phyloP scores from a whole-genome alignment of 2,329 filamentous ascomycete genomes.

The Scedosporium apiospermum region DNA sequence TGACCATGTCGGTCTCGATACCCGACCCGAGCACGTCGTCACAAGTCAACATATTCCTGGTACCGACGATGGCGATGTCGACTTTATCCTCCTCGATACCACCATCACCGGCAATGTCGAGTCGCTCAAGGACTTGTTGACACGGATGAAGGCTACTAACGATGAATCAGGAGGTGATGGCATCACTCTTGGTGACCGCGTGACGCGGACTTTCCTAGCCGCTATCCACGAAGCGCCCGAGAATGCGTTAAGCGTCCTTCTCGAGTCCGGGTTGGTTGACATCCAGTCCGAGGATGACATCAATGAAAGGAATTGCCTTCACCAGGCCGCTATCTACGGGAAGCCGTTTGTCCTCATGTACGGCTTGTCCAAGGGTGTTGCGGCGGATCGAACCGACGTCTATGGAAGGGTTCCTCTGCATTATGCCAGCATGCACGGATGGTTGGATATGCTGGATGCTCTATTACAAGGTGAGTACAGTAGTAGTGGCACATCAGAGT shows the following conservation, averaged over 20 bases:
- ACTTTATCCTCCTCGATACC: slow-evolving; percentile 79
- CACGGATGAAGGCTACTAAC: slow-evolving; percentile 51
- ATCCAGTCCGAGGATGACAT: slow-evolving; percentile 95
- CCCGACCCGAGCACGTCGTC: slow-evolving; percentile 50
- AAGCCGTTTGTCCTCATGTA: slow-evolving; percentile 68
- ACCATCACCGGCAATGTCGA: slow-evolving; percentile 73
- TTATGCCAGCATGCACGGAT: slow-evolving; percentile 92
- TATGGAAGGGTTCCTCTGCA: slow-evolving; percentile 91
- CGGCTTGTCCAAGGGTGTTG: slow-evolving; percentile 65
- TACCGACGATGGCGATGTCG: slow-evolving; percentile 81
- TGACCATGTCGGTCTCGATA: slow-evolving; percentile 78
- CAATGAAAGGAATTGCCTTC: slow-evolving; percentile 91
- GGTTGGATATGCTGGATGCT: slow-evolving; percentile 70
- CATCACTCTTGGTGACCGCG: slow-evolving; percentile 55
- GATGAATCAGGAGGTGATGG: slow-evolving; percentile 46
- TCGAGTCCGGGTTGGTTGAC: slow-evolving; percentile 76
- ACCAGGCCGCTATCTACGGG: slow-evolving; percentile 93
- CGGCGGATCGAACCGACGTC: slow-evolving; percentile 75
- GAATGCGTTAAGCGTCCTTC: slow-evolving; percentile 63
- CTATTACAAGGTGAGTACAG: slow-evolving; percentile 50
- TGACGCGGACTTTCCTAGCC: slow-evolving; percentile 83
- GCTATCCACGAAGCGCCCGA: slow-evolving; percentile 79
- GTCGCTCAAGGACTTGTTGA: slow-evolving; percentile 71
- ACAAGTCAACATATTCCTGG: slow-evolving; percentile 57
- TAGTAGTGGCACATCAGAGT: background rate